phyloP scores from a whole-genome alignment of 2,329 filamentous ascomycete genomes.

The Thelonectria rubi region DNA sequence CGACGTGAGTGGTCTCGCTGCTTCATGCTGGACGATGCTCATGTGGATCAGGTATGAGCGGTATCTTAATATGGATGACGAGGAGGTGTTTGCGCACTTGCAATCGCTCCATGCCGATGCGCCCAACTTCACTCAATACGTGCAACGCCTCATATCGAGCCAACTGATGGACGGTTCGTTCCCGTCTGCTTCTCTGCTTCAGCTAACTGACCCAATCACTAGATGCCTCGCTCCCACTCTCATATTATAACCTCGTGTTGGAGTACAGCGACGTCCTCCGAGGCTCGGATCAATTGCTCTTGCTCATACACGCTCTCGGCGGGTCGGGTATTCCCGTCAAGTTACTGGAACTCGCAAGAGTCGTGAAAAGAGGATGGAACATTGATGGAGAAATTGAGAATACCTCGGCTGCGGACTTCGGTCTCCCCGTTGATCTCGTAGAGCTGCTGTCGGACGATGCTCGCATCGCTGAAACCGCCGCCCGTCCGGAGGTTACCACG shows the following conservation, averaged over 20 bases:
- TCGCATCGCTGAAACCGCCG: slow-evolving; percentile 8
- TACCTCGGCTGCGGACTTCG: slow-evolving; percentile 35
- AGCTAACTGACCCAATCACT: not conserved
- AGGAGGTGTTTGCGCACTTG: slow-evolving; percentile 43
- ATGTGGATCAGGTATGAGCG: slow-evolving; percentile 43
- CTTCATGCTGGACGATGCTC: not conserved
- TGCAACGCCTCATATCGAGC: slow-evolving; percentile 37
- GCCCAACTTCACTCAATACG: slow-evolving; percentile 31
- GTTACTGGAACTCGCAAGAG: slow-evolving; percentile 35
- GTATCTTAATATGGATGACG: slow-evolving; percentile 48
- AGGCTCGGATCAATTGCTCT: slow-evolving; percentile 35
- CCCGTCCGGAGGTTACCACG: slow-evolving; percentile 27
- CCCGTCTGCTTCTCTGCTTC: fast-evolving
- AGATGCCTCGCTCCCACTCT: slow-evolving; percentile 26
- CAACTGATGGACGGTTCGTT: slow-evolving; percentile 29
- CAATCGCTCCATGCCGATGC: slow-evolving; percentile 27
- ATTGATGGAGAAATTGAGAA: slow-evolving; percentile 41
- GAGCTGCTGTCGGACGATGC: slow-evolving; percentile 31
- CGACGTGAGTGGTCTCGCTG: slow-evolving; percentile 42
- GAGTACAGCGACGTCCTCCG: slow-evolving; percentile 42
- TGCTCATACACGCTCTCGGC: slow-evolving; percentile 40
- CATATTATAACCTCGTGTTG: slow-evolving; percentile 38
- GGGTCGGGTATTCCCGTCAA: slow-evolving; percentile 35
- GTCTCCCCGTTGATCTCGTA: slow-evolving; percentile 34
- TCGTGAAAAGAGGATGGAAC: slow-evolving; percentile 40